These are phyloP conservation scores for Phoma herbarum DNA, from an alignment of 2,329 filamentous ascomycete genomes.

Conservation along the genomic window DNA sequence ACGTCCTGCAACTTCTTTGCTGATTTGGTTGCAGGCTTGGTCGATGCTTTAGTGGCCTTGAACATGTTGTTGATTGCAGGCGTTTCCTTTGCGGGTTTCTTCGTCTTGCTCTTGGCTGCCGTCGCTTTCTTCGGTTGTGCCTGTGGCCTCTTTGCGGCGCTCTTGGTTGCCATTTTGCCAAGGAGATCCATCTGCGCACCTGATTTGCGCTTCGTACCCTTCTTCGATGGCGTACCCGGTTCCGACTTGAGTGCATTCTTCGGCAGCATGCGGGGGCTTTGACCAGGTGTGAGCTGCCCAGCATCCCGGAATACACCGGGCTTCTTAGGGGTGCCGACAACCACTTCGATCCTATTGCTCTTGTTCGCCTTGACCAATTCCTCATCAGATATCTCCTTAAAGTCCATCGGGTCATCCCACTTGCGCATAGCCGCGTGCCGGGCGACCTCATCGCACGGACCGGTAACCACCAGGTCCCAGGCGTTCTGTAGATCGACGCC, in stretches of 20 bases:
- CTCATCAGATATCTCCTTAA: constrained; percentile 48
- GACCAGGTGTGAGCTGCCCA: constrained; percentile 48
- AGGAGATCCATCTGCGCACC: constrained; percentile 33
- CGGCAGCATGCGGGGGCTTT: constrained; percentile 47
- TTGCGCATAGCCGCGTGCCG: constrained; percentile 69
- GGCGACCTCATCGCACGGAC: constrained; percentile 88
- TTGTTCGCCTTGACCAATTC: constrained; percentile 43
- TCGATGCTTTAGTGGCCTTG: constrained; percentile 40
- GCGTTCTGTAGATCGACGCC: constrained; percentile 88
- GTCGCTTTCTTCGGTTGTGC: constrained; percentile 43
- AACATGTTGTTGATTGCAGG: constrained; percentile 41
- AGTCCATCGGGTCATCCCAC: constrained; percentile 61
- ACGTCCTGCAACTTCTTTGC: constrained; percentile 17
- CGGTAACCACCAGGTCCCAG: constrained; percentile 90
- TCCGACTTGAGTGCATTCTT: constrained; percentile 35
- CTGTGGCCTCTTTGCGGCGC: constrained; percentile 35
- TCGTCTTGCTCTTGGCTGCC: constrained; percentile 36
- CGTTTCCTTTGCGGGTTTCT: constrained; percentile 35
- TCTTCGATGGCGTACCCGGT: constrained; percentile 45
- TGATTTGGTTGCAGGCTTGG: constrained; percentile 27
- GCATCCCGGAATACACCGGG: constrained; percentile 37
- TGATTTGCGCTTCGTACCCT: constrained; percentile 45
- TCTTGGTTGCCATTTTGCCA: constrained; percentile 36
- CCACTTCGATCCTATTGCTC: constrained; percentile 44
- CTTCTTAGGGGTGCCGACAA: constrained; percentile 47